A percentile compares a stretch with the other conserved stretches of the same genome.
These are phyloP conservation scores for Wickerhamiella lipophila DNA, from an alignment of 805 yeast genomes.

Conservation along the genomic window DNA sequence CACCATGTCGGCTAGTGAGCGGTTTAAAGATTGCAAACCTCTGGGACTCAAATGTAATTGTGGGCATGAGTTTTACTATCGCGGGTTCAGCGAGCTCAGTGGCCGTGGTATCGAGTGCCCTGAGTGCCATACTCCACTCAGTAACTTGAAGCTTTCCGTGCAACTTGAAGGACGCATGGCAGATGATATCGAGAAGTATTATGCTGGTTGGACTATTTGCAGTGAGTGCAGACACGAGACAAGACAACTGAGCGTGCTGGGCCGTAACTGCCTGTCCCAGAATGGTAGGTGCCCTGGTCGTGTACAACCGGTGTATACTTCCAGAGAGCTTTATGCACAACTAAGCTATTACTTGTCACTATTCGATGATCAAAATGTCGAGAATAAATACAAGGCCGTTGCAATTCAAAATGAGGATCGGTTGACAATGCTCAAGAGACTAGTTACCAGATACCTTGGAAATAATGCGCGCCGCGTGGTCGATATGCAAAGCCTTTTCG, in stretches of 20 bases:
- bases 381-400: slow-evolving; percentile 54
- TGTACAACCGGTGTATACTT: slow-evolving; percentile 64
- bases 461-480: slow-evolving; percentile 86
- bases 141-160: slow-evolving; percentile 44
- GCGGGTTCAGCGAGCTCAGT: slow-evolving; percentile 50
- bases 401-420: slow-evolving; percentile 65
- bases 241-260: slow-evolving; percentile 79
- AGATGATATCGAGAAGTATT: slow-evolving; percentile 57
- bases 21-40: slow-evolving; percentile 54
- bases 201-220: slow-evolving; percentile 77
- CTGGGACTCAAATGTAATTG: slow-evolving; percentile 46
- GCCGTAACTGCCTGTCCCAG: slow-evolving; percentile 64
- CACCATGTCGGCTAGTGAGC: slow-evolving; percentile 64
- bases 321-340: slow-evolving; percentile 75
- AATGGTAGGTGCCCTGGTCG: slow-evolving; percentile 61
- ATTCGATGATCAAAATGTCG: slow-evolving; percentile 44
- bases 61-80: slow-evolving; percentile 42
- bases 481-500: slow-evolving; percentile 67
- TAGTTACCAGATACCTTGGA: slow-evolving; percentile 58
- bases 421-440: slow-evolving; percentile 41
- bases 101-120: slow-evolving; percentile 61
- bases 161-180: slow-evolving; percentile 70
- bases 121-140: slow-evolving; percentile 42
- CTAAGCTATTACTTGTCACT: slow-evolving; percentile 62
- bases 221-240: slow-evolving; percentile 79